Conservation (phyloP, 2,329 filamentous ascomycete genomes). For the Cercospora sp. region DNA sequence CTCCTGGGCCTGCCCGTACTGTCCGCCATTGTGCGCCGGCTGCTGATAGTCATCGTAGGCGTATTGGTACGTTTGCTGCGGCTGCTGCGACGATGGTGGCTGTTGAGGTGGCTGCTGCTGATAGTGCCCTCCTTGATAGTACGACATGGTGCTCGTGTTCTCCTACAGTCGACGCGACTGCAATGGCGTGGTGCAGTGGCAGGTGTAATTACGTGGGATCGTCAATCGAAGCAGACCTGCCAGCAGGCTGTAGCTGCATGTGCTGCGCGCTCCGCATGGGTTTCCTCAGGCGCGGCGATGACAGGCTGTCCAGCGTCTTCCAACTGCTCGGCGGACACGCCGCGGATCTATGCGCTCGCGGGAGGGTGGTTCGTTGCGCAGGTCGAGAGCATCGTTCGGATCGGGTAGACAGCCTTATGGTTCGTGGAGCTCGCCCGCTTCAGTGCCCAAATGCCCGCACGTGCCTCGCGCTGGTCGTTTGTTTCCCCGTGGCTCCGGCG, state of each 20-base stretch:
- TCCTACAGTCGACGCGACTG: conserved; percentile 5
- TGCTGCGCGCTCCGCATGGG: conserved; percentile 16
- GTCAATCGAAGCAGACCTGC: conserved; percentile 20
- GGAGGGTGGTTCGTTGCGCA: not conserved
- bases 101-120: conserved; percentile 27
- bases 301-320: not conserved
- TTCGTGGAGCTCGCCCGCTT: not conserved
- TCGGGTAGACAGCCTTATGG: not conserved
- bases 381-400: conserved; percentile 1
- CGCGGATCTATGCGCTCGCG: not conserved
- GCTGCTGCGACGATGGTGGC: conserved; percentile 16
- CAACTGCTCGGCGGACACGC: not conserved
- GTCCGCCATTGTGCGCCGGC: conserved; percentile 32
- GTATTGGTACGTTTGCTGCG: conserved; percentile 30
- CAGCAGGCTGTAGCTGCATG: conserved; percentile 22
- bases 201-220: conserved; percentile 17
- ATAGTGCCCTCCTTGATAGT: conserved; percentile 57
- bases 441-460: not conserved
- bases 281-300: not conserved
- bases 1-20: conserved; percentile 26
- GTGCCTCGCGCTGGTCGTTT: not conserved
- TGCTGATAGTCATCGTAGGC: conserved; percentile 31
- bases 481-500: not conserved
- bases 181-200: not conserved
- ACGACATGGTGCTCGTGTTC: conserved; percentile 50